Evolutionary conservation across 2,329 filamentous ascomycete genomes (phyloP).

Genomic region (Stagonosporopsis cucurbitacearum): DNA sequence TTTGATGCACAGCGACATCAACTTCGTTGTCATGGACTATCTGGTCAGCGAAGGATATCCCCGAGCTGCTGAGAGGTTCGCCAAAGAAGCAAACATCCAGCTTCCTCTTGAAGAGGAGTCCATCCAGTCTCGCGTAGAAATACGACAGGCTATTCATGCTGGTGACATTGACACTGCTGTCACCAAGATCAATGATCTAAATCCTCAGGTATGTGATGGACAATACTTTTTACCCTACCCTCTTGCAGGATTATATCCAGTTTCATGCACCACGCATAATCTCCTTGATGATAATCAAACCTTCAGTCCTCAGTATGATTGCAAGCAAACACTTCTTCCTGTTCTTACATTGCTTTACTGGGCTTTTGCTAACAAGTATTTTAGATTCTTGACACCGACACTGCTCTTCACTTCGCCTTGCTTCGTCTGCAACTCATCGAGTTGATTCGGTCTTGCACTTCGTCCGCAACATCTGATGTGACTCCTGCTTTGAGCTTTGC

Average conservation of each 20-base stretch:
- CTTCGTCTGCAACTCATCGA: slow-evolving; percentile 92
- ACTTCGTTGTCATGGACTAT: slow-evolving; percentile 94
- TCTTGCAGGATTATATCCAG: slow-evolving; percentile 89
- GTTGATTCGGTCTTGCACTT: slow-evolving; percentile 79
- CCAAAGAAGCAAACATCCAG: slow-evolving; percentile 86
- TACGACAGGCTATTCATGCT: slow-evolving; percentile 82
- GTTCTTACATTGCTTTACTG: slow-evolving; percentile 12
- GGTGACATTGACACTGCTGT: slow-evolving; percentile 89
- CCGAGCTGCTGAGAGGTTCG: slow-evolving; percentile 90
- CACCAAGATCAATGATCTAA: slow-evolving; percentile 83
- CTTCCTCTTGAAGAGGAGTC: slow-evolving; percentile 74
- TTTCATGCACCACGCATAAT: slow-evolving; percentile 99
- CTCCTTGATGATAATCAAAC: slow-evolving; percentile 86
- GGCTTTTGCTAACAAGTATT: slow-evolving; percentile 31
- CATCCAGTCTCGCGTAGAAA: slow-evolving; percentile 80
- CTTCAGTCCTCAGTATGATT: slow-evolving; percentile 89
- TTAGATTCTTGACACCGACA: slow-evolving; percentile 86
- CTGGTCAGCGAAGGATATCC: slow-evolving; percentile 95
- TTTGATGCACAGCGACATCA: slow-evolving; percentile 76
- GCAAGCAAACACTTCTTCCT: slow-evolving; percentile 23
- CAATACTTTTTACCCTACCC: slow-evolving; percentile 2
- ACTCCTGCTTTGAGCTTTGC: slow-evolving; percentile 84
- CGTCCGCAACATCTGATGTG: slow-evolving; percentile 72
- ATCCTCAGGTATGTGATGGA: slow-evolving; percentile 77
- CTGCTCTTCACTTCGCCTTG: slow-evolving; percentile 85